A percentile compares a stretch with the other conserved stretches of the same genome.
Conservation (phyloP, 305 asterid genomes). For the Fraxinus ornus region DNA sequence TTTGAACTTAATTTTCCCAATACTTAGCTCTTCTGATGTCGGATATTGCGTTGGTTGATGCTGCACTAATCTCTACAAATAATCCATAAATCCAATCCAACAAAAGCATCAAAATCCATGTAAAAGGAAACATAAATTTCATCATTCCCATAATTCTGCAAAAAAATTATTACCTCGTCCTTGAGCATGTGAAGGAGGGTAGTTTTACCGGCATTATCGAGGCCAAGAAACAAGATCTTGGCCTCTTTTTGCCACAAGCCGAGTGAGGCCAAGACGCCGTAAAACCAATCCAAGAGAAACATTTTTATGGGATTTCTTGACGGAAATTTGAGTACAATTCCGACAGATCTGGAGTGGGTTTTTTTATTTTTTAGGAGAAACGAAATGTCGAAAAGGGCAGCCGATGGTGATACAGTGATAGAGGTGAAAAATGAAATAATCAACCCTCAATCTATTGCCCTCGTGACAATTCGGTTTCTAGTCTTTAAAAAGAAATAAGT, state of each 20-base stretch:
- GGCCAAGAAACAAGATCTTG: not conserved
- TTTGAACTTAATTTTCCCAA: slow-evolving; percentile 75
- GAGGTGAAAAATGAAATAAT: too few relatives aligned
- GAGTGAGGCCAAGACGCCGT: not conserved
- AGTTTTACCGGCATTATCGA: not conserved
- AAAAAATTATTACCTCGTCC: not conserved
- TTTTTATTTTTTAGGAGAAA: not conserved
- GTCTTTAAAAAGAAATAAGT: not conserved
- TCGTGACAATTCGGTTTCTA: not conserved
- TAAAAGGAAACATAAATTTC: not conserved
- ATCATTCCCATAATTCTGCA: not conserved
- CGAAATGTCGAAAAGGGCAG: not conserved
- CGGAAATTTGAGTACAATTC: not conserved
- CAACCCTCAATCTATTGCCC: not conserved
- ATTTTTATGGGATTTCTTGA: not conserved
- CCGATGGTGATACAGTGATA: not conserved
- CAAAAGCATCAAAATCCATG: not conserved
- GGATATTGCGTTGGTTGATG: slow-evolving; percentile 90
- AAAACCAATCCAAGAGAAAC: not conserved
- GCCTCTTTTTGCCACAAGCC: not conserved
- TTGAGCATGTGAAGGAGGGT: not conserved
- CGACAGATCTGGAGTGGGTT: not conserved
- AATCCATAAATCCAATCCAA: not conserved
- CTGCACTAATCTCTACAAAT: slow-evolving; percentile 70
- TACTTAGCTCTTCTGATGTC: slow-evolving; percentile 80